Percentiles rank a stretch among this genome's conserved stretches.
Conservation (phyloP, 805 yeast genomes). For the Starmerella bombicola region DNA sequence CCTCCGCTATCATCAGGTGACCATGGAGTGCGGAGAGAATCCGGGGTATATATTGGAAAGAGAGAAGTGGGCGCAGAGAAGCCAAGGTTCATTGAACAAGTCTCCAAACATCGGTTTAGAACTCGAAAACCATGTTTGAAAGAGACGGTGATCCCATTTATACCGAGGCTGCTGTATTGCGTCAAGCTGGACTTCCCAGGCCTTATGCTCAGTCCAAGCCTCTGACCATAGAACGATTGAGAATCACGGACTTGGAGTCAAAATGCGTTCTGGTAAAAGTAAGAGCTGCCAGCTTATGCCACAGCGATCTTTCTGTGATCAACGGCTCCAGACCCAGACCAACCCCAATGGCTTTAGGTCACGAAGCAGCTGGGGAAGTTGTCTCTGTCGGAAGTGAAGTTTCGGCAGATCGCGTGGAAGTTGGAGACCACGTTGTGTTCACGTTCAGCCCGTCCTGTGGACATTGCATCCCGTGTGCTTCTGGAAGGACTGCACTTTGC, state of each 20-base stretch:
- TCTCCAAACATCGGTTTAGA: neutral
- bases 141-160: neutral
- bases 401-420: constrained; percentile 54
- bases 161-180: constrained; percentile 14
- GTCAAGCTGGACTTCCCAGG: constrained; percentile 16
- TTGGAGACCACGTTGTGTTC: constrained; percentile 87
- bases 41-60: too few relatives aligned
- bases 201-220: constrained; percentile 32
- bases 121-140: neutral
- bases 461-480: constrained; percentile 85
- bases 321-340: constrained; percentile 92
- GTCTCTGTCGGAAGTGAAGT: constrained; percentile 93
- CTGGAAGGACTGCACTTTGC: constrained; percentile 93
- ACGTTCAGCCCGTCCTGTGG: constrained; percentile 93
- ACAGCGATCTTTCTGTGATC: constrained; percentile 93
- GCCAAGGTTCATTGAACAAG: too few relatives aligned
- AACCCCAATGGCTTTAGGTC: constrained; percentile 88
- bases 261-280: constrained; percentile 92
- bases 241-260: constrained; percentile 85
- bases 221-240: constrained; percentile 69
- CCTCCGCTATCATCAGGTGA: too few relatives aligned
- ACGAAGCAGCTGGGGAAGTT: constrained; percentile 96
- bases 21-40: too few relatives aligned
- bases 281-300: constrained; percentile 86
- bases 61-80: too few relatives aligned